Base-by-base conservation (phyloP, 2,329 filamentous ascomycete genomes). In the Nannizziopsis arthrosporioides region DNA sequence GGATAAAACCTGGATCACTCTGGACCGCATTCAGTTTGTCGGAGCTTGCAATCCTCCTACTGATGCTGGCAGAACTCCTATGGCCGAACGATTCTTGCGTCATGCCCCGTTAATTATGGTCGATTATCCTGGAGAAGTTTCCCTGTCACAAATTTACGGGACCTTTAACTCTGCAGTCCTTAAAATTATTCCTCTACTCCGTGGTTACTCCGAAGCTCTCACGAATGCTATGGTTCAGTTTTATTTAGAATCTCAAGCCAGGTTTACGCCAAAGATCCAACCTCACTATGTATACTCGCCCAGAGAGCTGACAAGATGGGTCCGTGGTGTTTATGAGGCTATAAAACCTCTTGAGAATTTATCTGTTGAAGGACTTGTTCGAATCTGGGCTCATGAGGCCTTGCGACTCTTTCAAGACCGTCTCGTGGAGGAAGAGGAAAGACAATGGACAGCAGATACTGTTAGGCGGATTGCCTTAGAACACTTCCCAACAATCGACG, bases 31-130 rank as follows among this genome's bases (percentile, higher is more conserved):
- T 59, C 92, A 99, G 63, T 99, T 99, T 57, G 93, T 99, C 46
- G 92, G 92, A 58, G 92, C 92, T 60, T 99, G 92, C 66, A 99
- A 99, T 68, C 93, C 92, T 58, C 92, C 92, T 0, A 96, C 92
- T 0, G 93, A 98, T 68, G 89, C 89, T 57, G 92, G 92, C 19
- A 88, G 92, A 76, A 96, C 92, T 10, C 84, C 92, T 0, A 82
- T 99, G 73, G 92, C 87, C 38, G 81, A 87, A 43, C 78, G 92
- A 57, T 99, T 98, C 78, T 75, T 99, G 55, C 81, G 93, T 51
- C 93, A 99, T 65, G 88, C 92, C 12, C 92, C 92, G n/a, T 78
- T 99, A 47, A 85, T 99, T 68, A 98, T 99, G 93, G 93, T 99
- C 37, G 92, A 98, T 63, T 99, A 99, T 61, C 92, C 92, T 52